These are phyloP conservation scores for Scedosporium boydii DNA, from an alignment of 2,329 filamentous ascomycete species.

Conservation along the genomic window DNA sequence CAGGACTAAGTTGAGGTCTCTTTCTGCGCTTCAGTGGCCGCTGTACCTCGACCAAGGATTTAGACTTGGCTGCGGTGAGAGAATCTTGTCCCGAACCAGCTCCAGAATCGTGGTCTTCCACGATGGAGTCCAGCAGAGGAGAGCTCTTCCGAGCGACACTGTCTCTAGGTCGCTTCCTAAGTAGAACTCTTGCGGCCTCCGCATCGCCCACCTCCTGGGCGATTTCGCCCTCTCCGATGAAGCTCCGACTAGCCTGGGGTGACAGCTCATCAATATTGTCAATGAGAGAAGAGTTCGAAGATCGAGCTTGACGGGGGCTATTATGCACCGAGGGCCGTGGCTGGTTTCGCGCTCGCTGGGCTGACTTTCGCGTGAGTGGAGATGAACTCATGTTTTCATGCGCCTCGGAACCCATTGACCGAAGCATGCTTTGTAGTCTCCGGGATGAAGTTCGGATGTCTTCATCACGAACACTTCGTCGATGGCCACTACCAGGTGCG, in stretches of 20 bases:
- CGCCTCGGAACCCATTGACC: background rate
- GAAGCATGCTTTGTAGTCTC: background rate
- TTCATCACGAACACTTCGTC: constrained; percentile 19
- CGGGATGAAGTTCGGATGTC: background rate
- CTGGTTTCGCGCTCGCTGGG: constrained; percentile 21
- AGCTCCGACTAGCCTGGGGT: constrained; percentile 13
- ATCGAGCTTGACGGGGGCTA: constrained; percentile 9
- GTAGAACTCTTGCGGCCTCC: constrained; percentile 19
- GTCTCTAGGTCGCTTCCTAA: constrained; percentile 20
- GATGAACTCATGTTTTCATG: constrained; percentile 22
- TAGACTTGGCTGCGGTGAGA: background rate
- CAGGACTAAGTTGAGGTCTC: constrained; percentile 7
- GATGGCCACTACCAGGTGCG: constrained; percentile 46
- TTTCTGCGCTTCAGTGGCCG: constrained; percentile 12
- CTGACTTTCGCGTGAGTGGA: constrained; percentile 32
- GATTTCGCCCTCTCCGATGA: constrained; percentile 12
- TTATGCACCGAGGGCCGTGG: constrained; percentile 17
- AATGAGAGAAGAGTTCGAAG: constrained; percentile 5
- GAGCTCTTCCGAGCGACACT: background rate
- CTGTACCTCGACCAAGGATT: constrained; percentile 5
- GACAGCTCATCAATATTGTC: constrained; percentile 23
- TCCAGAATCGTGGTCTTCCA: background rate
- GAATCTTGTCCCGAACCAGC: constrained; percentile 5
- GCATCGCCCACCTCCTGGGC: constrained; percentile 23
- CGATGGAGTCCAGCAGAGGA: background rate